Base-by-base conservation (phyloP, 345 rosid genomes). In the Eucalyptus sp. region DNA sequence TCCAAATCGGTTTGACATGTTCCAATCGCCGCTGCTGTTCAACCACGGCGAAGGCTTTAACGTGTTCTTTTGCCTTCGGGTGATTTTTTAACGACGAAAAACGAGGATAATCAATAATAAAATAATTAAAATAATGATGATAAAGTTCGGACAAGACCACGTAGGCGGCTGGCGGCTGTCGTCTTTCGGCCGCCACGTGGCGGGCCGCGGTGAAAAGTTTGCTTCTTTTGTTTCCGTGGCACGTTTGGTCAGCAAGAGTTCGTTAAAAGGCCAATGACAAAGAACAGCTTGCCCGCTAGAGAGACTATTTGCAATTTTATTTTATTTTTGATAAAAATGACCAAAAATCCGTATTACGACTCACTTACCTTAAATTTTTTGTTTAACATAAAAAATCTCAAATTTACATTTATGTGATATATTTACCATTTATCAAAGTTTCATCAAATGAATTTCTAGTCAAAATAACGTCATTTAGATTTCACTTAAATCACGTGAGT, bases 381-480 rank as follows among this genome's bases (percentile, higher is more conserved):
- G 3, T 0, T 1, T 56, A 24, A 56, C 18, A 56, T 56, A 56
- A 56, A 56, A 9, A 10, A 22, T 56, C 13, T 56, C 27, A 20
- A 22, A 22, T 22, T 56, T 56, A 9, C 2, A 22, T 9, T 22
- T 22, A 22, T 4, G 12, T 56, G 2, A 56, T 4, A 24, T 4
- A 22, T 56, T 22, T 56, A 56, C 5, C 2, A 8, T 10, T 0
- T 20, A 20, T 56, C 12, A 10, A 56, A 1, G 2, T 10, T 56
- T 22, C 0, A 24, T 56, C 13, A 56, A 10, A 24, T 56, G 1
- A 56, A 22, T 56, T 24, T 24, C 10, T 2, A 9, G 0, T 11
- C 15, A 49, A 49, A 49, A 49, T 1, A 49, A 49, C 50, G 5
- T 9, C 1, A 0, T 56, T 56, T 56, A 22, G 1, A 56, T 24